Evolutionary conservation across 148 eudicot genomes (phyloP), one percentile per base, ranked within the genome.

Genomic region (Talinum fruticosum): DNA sequence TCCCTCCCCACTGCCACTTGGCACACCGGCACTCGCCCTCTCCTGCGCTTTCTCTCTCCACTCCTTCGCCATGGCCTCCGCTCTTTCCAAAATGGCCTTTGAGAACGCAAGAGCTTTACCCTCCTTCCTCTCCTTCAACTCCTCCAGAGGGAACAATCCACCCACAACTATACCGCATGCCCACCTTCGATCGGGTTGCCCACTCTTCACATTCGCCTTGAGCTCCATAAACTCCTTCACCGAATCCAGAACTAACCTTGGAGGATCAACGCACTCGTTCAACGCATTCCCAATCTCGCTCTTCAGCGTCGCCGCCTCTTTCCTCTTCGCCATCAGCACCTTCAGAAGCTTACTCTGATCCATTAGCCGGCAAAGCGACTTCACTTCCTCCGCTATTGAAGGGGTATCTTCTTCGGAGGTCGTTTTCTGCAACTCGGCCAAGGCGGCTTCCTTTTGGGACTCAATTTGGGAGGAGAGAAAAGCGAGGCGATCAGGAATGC

Each of bases 231-330:
- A 90, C 68, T 77, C 88, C 75, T 79, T 87, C 71, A 90, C 83
- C 5, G 83, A 83, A n/a, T 90, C 89, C 26, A 90, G 24, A 53
- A 90, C 89, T 71, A 90, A 62, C 35, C 88, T 77, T 53, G 78
- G 70, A 2, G 83, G 32, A 28, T 90, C 93, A 61, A 90, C 89
- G 36, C 87, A 79, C 36, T 83, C 93, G 24, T 57, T 62, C 49
- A 83, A 15, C 0, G 79, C 86, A 4, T 75, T 80, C 44, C 45
- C 57, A 28, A 88, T 79, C 23, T 80, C 86, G 70, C 49, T 29
- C 83, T 84, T 75, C 49, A 89, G 70, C 21, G 69, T 73, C 32
- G 29, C 57, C 65, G 85, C 73, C 23, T 86, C 89, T 66, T 81
- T 86, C 76, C 91, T 76, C 78, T 82, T 89, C n/a, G 74, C 44